phyloP scores from a whole-genome alignment of 1,139 yeast species.

The Hemisphaericaspora xylofermentans region DNA sequence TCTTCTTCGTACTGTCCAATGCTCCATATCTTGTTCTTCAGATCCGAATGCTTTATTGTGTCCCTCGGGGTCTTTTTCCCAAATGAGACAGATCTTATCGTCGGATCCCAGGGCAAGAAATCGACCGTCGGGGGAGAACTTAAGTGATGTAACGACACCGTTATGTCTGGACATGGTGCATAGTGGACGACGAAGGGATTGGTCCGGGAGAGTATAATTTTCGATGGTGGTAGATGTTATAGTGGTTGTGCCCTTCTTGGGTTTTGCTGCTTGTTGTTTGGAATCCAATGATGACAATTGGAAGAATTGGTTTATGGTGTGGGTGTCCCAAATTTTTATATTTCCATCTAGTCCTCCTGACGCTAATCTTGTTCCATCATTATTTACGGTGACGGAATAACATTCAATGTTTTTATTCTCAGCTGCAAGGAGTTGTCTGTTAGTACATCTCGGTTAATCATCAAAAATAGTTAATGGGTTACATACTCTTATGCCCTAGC shows the following conservation, averaged over 20 bases:
- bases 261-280: constrained; percentile 4
- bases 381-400: constrained; percentile 76
- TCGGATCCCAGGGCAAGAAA: constrained; percentile 94
- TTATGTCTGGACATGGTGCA: constrained; percentile 83
- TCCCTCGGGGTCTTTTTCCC: constrained; percentile 69
- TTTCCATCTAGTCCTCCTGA: constrained; percentile 97
- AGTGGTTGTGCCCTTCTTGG: constrained; percentile 10
- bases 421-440: constrained; percentile 36
- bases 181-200: constrained; percentile 52
- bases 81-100: constrained; percentile 83
- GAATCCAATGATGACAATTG: constrained; percentile 9
- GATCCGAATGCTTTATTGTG: constrained; percentile 45
- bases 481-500: constrained; percentile 69
- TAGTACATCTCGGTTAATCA: no score
- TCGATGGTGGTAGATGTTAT: neutral
- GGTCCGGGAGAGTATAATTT: constrained; percentile 27
- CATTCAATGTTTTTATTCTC: constrained; percentile 82
- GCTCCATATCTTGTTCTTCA: constrained; percentile 69
- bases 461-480: no score
- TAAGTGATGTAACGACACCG: constrained; percentile 92
- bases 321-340: constrained; percentile 85
- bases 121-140: constrained; percentile 89
- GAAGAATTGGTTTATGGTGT: constrained; percentile 26
- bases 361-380: constrained; percentile 82
- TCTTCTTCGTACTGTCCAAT: constrained; percentile 90